Percentiles rank a stretch among this genome's conserved stretches.
phyloP scores from a whole-genome alignment of 108 stramenopile species.

The Conticribra weissflogii region DNA sequence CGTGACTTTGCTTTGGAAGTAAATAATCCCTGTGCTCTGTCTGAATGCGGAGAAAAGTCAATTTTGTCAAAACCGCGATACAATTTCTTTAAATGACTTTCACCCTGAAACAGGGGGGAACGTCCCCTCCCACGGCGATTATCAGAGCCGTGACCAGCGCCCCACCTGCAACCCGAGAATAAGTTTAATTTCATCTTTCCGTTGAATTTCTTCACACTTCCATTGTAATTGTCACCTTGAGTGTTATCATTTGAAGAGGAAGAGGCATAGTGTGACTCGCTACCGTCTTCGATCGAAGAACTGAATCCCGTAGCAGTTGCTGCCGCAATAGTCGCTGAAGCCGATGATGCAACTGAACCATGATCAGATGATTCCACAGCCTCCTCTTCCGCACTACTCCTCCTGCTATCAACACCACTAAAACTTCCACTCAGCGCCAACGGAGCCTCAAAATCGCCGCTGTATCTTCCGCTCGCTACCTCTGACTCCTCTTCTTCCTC shows the following conservation, averaged over 20 bases:
- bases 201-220: slow-evolving; percentile 5
- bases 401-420: background rate
- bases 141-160: background rate
- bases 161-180: slow-evolving; percentile 24
- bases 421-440: background rate
- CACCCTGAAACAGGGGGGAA: background rate
- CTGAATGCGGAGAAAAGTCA: too few relatives aligned
- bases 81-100: background rate
- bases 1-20: slow-evolving; percentile 3
- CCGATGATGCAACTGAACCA: background rate
- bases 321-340: background rate
- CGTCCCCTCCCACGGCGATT: background rate
- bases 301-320: slow-evolving; percentile 2
- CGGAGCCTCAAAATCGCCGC: slow-evolving; percentile 27
- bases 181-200: slow-evolving; percentile 40
- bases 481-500: background rate
- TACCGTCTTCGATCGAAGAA: background rate
- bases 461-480: slow-evolving; percentile 22
- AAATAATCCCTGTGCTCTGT: too few relatives aligned
- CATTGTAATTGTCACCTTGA: background rate
- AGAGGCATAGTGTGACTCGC: background rate
- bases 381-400: background rate
- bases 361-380: background rate
- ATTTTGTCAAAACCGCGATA: background rate
- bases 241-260: background rate